Percentiles rank a stretch among this genome's conserved stretches.
Evolutionary conservation across 2,329 filamentous ascomycete species (phyloP).

Genomic region (Neonectria punicea): DNA sequence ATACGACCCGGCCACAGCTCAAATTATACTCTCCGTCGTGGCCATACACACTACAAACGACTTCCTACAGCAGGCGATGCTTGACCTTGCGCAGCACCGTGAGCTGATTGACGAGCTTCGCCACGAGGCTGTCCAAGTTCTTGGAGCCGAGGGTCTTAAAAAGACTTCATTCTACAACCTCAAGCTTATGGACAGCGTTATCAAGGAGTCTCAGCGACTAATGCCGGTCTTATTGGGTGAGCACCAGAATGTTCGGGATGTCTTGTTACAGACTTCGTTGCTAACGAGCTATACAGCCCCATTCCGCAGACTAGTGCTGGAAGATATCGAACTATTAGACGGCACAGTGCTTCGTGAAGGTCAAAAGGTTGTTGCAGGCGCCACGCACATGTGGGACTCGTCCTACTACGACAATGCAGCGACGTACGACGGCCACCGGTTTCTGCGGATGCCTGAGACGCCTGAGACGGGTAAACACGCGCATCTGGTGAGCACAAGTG

Average conservation of each 20-base stretch:
- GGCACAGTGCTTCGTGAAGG: not conserved
- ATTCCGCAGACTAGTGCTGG: not conserved
- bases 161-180: constrained; percentile 57
- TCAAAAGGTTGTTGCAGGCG: not conserved
- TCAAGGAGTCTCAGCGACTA: constrained; percentile 61
- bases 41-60: no score
- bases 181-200: constrained; percentile 59
- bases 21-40: no score
- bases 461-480: constrained; percentile 40
- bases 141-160: constrained; percentile 49
- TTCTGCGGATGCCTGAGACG: constrained; percentile 52
- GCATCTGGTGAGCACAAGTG: constrained; percentile 61
- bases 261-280: no score
- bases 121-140: constrained; percentile 49
- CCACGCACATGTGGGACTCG: not conserved
- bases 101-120: constrained; percentile 51
- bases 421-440: constrained; percentile 56
- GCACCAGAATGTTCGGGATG: constrained; percentile 42
- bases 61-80: no score
- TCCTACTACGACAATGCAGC: not conserved
- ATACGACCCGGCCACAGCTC: no score
- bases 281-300: no score
- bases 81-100: not conserved
- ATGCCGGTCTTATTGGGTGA: constrained; percentile 52
- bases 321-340: not conserved